Evolutionary conservation across 2,329 filamentous ascomycete species (phyloP), one percentile per base, ranked within the genome.

Genomic region (Aspergillus proliferans): DNA sequence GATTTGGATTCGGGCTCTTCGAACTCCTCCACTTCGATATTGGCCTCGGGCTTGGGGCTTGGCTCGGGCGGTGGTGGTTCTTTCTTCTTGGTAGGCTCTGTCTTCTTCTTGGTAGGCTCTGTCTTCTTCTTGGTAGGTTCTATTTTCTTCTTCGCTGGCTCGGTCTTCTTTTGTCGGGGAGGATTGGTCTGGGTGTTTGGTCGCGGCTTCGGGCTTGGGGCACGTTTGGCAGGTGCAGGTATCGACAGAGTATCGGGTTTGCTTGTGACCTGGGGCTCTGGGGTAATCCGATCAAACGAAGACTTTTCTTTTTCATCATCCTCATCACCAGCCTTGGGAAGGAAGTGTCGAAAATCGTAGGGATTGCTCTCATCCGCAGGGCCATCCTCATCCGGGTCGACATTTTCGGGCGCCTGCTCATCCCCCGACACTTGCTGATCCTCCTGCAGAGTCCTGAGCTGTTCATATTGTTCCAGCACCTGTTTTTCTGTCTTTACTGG

Each of bases 381-480:
- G 2, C 66, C 68, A 43, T 73, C 70, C n/a, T 74, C 70, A n/a
- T 73, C 67, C 22, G 69, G 70, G 45, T 61, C 65, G 33, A 61
- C 55, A 24, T 58, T 60, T 6, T 54, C 66, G 9, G 55, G 54
- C 8, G 55, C 54, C 28, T 56, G 63, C 47, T 71, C 67, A 45
- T 70, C 69, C 2, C 62, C 59, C 12, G 61, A 65, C 18, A 50
- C 52, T 15, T 62, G 61, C 24, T 72, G 68, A n/a, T 70, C 65
- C 28, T 64, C 64, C 30, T 64, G 62, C 6, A 67, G 47, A 19
- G 65, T 66, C 24, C 71, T 74, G 34, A 93, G 76, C 52, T 88
- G 87, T 8, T 82, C 76, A 62, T 88, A 84, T 61, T 85, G 78
- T 45, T 82, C 78, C 43, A 81, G 77, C 38, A 94, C 75, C 59